These are phyloP conservation scores for Gamarada debralockiae DNA, from an alignment of 495 filamentous ascomycete species.

Conservation along the genomic window DNA sequence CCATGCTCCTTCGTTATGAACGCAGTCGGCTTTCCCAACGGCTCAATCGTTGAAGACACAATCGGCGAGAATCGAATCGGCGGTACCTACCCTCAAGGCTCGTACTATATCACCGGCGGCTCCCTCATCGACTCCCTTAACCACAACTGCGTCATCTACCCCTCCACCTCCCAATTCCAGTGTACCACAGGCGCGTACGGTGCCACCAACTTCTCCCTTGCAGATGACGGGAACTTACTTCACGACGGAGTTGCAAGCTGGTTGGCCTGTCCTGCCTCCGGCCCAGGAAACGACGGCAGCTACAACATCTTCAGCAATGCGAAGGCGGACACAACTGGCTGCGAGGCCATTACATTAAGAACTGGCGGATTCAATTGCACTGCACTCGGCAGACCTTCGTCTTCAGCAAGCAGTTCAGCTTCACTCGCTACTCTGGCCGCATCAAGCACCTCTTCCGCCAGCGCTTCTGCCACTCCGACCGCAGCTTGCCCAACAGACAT, in stretches of 20 bases:
- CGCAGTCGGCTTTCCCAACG: slow-evolving; percentile 17
- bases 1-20: slow-evolving; percentile 22
- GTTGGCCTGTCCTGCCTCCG: slow-evolving; percentile 18
- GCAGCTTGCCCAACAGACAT: slow-evolving; percentile 17
- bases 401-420: background rate
- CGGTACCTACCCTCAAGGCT: slow-evolving; percentile 13
- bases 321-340: slow-evolving; percentile 12
- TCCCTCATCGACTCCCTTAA: slow-evolving; percentile 10
- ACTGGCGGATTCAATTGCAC: slow-evolving; percentile 19
- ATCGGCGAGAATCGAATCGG: slow-evolving; percentile 20
- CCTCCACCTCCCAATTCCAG: slow-evolving; percentile 13
- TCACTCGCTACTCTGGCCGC: background rate
- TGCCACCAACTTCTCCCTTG: slow-evolving; percentile 11
- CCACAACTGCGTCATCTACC: slow-evolving; percentile 19
- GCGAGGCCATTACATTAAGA: slow-evolving; percentile 11
- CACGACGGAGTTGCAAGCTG: slow-evolving; percentile 16
- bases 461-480: background rate
- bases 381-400: slow-evolving; percentile 8
- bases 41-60: slow-evolving; percentile 5
- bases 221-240: slow-evolving; percentile 9
- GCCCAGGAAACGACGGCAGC: slow-evolving; percentile 16
- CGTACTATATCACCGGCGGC: slow-evolving; percentile 7
- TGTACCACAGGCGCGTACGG: slow-evolving; percentile 5
- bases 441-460: background rate
- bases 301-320: slow-evolving; percentile 17